phyloP scores from a whole-genome alignment of 768 basidiomycete genomes.

The Strobilomyces confusus region DNA sequence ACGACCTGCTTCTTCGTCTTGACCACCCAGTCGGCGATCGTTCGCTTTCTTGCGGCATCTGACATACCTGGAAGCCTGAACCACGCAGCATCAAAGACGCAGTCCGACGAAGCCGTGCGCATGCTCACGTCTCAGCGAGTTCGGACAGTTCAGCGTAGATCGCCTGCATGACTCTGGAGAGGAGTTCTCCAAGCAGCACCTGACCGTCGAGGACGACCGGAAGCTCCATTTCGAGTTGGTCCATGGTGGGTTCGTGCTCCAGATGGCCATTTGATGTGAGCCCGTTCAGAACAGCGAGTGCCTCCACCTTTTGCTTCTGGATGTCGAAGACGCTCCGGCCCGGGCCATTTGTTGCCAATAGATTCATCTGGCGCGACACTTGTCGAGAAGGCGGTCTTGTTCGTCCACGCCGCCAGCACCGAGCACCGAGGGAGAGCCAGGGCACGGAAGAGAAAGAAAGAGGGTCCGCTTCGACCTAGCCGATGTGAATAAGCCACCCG shows the following conservation, averaged over 20 bases:
- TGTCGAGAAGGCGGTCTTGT: not conserved
- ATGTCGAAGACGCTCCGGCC: conserved; percentile 18
- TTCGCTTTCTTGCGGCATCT: conserved; percentile 73
- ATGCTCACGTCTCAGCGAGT: conserved; percentile 84
- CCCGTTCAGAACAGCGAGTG: conserved; percentile 28
- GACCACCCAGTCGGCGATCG: conserved; percentile 86
- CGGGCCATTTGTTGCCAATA: conserved; percentile 10
- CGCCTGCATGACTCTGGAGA: conserved; percentile 72
- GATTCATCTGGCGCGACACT: conserved; percentile 12
- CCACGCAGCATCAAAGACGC: conserved; percentile 1
- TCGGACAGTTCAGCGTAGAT: conserved; percentile 83
- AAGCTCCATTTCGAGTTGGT: conserved; percentile 69
- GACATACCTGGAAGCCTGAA: conserved; percentile 77
- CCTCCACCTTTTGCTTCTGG: conserved; percentile 30
- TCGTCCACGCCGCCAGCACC: conserved; percentile 6
- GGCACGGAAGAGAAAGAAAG: not conserved
- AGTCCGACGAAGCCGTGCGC: not conserved
- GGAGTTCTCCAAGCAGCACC: conserved; percentile 64
- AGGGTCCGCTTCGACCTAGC: not conserved
- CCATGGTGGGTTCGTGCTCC: conserved; percentile 39
- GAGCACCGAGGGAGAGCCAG: not conserved
- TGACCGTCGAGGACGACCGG: conserved; percentile 73
- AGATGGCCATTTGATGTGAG: conserved; percentile 33
- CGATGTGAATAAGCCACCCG: conserved; percentile 15
- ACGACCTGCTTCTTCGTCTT: conserved; percentile 86